Evolutionary conservation across 371 early-diverging fungal genomes (phyloP).

Genomic region (Apophysomyces trapeziformis): DNA sequence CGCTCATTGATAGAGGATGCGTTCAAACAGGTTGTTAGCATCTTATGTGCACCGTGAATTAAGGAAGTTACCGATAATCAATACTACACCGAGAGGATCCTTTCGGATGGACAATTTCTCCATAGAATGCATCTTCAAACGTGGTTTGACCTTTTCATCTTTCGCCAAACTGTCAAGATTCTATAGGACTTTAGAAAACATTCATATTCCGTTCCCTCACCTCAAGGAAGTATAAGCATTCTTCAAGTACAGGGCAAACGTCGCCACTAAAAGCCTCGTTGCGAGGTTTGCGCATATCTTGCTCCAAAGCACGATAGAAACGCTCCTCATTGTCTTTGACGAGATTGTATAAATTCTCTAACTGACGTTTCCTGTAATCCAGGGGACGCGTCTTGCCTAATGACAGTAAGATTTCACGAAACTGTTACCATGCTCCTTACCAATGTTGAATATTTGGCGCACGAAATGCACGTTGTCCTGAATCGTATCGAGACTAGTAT

Average conservation of each 20-base stretch:
- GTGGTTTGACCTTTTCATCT: constrained; percentile 50
- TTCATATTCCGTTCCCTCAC: constrained; percentile 16
- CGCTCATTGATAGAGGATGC: background rate
- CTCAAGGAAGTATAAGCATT: constrained; percentile 50
- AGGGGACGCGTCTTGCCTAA: constrained; percentile 53
- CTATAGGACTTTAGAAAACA: constrained; percentile 19
- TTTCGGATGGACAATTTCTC: constrained; percentile 60
- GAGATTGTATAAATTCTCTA: constrained; percentile 66
- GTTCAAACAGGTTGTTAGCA: background rate
- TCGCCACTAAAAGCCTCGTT: constrained; percentile 65
- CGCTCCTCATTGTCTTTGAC: constrained; percentile 69
- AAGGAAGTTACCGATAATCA: constrained; percentile 49
- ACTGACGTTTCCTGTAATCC: constrained; percentile 69
- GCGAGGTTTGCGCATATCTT: constrained; percentile 72
- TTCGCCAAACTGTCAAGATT: constrained; percentile 67
- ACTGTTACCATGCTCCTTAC: constrained; percentile 17
- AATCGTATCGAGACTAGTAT: constrained; percentile 45
- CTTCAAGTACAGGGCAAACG: constrained; percentile 61
- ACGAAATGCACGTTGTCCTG: constrained; percentile 40
- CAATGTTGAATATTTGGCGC: constrained; percentile 38
- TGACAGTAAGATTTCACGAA: background rate
- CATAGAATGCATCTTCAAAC: constrained; percentile 30
- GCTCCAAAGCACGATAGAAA: constrained; percentile 61
- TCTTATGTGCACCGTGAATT: background rate
- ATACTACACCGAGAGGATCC: constrained; percentile 81